Percentiles rank a stretch among this genome's conserved stretches.
phyloP scores from a whole-genome alignment of 768 basidiomycete species.

The Russula earlei region DNA sequence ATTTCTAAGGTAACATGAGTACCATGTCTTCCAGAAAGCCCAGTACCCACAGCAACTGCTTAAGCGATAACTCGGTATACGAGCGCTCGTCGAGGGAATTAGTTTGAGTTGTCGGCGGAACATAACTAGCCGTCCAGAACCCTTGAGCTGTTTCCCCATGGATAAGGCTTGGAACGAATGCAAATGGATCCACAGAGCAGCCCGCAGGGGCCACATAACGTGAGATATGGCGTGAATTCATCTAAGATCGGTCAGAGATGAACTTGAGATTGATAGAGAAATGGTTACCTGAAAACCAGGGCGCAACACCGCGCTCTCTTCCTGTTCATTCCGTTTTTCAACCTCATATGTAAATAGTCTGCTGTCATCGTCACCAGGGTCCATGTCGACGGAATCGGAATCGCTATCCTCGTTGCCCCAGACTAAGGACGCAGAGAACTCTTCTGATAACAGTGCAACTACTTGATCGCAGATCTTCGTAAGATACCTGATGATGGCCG shows the following conservation, averaged over 20 bases:
- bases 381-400: slow-evolving; percentile 27
- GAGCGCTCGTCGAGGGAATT: background rate
- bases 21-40: background rate
- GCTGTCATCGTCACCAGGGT: slow-evolving; percentile 36
- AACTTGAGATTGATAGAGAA: too few species aligned
- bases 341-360: slow-evolving; percentile 48
- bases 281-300: slow-evolving; percentile 37
- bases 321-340: slow-evolving; percentile 44
- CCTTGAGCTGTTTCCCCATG: slow-evolving; percentile 20
- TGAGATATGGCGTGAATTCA: background rate
- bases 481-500: slow-evolving; percentile 37
- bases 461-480: slow-evolving; percentile 51
- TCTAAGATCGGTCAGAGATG: background rate
- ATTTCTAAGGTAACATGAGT: background rate
- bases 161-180: background rate
- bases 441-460: slow-evolving; percentile 39
- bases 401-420: slow-evolving; percentile 31
- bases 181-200: background rate
- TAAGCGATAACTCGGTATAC: background rate
- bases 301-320: slow-evolving; percentile 37
- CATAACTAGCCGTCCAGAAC: background rate
- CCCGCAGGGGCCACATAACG: background rate
- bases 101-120: background rate
- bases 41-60: background rate
- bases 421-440: slow-evolving; percentile 37